phyloP scores from a whole-genome alignment of 345 rosid species.

The Brassica cretica region DNA sequence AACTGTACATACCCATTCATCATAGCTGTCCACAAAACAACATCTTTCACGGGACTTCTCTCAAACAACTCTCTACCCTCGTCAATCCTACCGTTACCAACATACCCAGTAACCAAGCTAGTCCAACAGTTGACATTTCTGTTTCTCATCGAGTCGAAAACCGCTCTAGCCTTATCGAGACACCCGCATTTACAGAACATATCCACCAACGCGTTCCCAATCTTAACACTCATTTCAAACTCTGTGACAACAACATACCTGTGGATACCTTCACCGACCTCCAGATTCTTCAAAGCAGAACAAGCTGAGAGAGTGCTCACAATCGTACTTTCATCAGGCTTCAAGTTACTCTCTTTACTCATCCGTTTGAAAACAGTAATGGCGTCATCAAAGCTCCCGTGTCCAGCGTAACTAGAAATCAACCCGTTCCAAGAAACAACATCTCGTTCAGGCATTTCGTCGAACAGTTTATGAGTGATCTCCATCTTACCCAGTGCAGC shows the following conservation, averaged over 20 bases:
- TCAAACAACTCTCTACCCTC: conserved; percentile 72
- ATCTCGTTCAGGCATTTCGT: conserved; percentile 65
- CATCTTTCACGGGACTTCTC: conserved; percentile 61
- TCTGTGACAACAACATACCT: conserved; percentile 39
- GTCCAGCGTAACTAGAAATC: conserved; percentile 57
- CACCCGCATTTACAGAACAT: conserved; percentile 73
- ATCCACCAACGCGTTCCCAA: conserved; percentile 64
- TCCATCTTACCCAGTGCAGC: conserved; percentile 42
- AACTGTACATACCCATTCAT: conserved; percentile 77
- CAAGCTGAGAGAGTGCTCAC: conserved; percentile 58
- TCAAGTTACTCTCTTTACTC: conserved; percentile 45
- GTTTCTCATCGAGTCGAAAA: conserved; percentile 53
- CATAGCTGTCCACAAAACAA: conserved; percentile 82
- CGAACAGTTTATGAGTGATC: conserved; percentile 51
- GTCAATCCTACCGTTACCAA: conserved; percentile 48
- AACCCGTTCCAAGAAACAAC: conserved; percentile 71
- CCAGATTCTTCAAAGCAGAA: conserved; percentile 49
- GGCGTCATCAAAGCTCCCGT: conserved; percentile 55
- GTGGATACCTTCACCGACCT: conserved; percentile 57
- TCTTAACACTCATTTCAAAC: conserved; percentile 37
- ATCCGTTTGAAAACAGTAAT: conserved; percentile 47
- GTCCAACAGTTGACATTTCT: conserved; percentile 77
- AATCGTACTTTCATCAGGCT: conserved; percentile 60
- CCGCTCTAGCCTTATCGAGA: conserved; percentile 45
- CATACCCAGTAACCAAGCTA: conserved; percentile 63